A percentile compares a stretch with the other conserved stretches of the same genome.
phyloP scores from a whole-genome alignment of 2,329 filamentous ascomycete genomes.

The Clonostachys rosea region DNA sequence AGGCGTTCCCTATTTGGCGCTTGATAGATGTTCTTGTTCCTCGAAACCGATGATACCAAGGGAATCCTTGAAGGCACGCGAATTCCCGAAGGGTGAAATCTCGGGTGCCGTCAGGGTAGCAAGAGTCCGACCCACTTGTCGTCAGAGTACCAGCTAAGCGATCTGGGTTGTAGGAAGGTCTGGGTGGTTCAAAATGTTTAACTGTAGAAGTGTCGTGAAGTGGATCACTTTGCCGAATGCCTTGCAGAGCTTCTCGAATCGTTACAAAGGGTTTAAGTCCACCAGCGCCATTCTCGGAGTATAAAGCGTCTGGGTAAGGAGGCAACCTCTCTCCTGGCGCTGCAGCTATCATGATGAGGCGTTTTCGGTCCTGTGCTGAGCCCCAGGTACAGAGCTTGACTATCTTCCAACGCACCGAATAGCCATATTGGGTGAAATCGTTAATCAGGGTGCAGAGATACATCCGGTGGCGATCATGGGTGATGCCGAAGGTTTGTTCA shows the following conservation, averaged over 20 bases:
- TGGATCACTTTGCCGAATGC: constrained; percentile 22
- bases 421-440: constrained; percentile 60
- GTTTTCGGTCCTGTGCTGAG: constrained; percentile 40
- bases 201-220: constrained; percentile 30
- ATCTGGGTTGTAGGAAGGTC: constrained; percentile 37
- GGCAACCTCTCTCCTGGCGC: constrained; percentile 69
- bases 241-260: constrained; percentile 32
- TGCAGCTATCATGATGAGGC: constrained; percentile 53
- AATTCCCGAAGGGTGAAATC: constrained; percentile 64
- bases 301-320: constrained; percentile 57
- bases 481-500: constrained; percentile 73
- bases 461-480: constrained; percentile 41
- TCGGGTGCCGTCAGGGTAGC: constrained; percentile 60
- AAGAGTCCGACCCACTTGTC: constrained; percentile 55
- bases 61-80: constrained; percentile 68
- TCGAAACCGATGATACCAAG: constrained; percentile 52
- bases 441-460: constrained; percentile 58
- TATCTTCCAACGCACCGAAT: constrained; percentile 66
- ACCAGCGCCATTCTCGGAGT: constrained; percentile 33
- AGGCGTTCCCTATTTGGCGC: constrained; percentile 75
- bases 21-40: constrained; percentile 34
- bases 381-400: constrained; percentile 47
- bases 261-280: constrained; percentile 35
- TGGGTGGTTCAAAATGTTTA: constrained; percentile 17
- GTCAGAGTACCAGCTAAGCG: constrained; percentile 57